Conservation (phyloP, 192 early-diverging fungal genomes). For the Lunasporangiospora selenospora region DNA sequence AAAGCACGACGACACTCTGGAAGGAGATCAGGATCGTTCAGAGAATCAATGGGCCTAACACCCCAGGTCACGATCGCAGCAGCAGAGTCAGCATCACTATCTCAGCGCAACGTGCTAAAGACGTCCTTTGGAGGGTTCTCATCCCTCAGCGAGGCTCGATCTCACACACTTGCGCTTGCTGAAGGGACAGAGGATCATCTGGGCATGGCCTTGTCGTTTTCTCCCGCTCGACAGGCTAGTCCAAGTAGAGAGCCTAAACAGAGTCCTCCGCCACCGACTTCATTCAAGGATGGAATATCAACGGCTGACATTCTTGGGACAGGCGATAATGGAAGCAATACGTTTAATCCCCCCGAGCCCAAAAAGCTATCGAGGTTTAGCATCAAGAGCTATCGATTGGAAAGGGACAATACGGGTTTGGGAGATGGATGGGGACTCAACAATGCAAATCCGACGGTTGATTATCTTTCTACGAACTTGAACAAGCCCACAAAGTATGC, state of each 20-base stretch:
- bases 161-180: slow-evolving; percentile 25
- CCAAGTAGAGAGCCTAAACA: too few species aligned
- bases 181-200: slow-evolving; percentile 35
- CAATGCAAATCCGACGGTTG: too few species aligned
- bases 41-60: not conserved
- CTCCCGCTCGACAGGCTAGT: not conserved
- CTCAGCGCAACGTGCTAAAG: slow-evolving; percentile 12
- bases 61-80: slow-evolving; percentile 20
- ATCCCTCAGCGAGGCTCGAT: slow-evolving; percentile 17
- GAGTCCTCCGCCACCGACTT: not conserved
- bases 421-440: slow-evolving; percentile 21
- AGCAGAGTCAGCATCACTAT: not conserved
- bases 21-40: not conserved
- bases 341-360: slow-evolving; percentile 7
- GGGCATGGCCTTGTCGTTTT: slow-evolving; percentile 22
- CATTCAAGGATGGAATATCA: slow-evolving; percentile 12
- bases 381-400: slow-evolving; percentile 37
- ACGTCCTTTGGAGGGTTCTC: slow-evolving; percentile 40
- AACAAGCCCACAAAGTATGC: too few species aligned
- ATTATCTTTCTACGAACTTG: too few species aligned
- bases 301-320: slow-evolving; percentile 3
- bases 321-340: not conserved
- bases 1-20: not conserved
- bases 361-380: slow-evolving; percentile 18
- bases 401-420: slow-evolving; percentile 26